Evolutionary conservation across 1,284 basidiomycete species (phyloP).

Genomic region (Ustilago sp.): DNA sequence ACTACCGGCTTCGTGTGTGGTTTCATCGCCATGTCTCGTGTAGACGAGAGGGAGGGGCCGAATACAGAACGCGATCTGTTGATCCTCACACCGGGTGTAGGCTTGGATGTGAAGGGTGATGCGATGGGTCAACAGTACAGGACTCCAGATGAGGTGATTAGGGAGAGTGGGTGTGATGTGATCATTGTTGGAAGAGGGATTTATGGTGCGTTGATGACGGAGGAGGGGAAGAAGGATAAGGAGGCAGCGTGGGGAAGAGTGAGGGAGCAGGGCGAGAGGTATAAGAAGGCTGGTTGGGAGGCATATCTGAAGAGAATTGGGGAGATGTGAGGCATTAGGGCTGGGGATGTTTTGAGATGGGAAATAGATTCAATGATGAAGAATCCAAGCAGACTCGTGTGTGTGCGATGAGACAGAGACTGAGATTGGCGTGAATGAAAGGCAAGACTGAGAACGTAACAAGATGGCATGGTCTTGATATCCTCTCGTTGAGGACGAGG

Average conservation of each 20-base stretch:
- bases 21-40: conserved; percentile 80
- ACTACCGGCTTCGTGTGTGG: conserved; percentile 62
- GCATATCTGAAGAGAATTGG: conserved; percentile 78
- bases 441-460: no score
- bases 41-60: conserved; percentile 73
- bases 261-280: conserved; percentile 81
- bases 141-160: conserved; percentile 86
- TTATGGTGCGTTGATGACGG: conserved; percentile 75
- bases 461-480: no score
- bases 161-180: conserved; percentile 89
- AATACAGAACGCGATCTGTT: conserved; percentile 78
- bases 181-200: conserved; percentile 98
- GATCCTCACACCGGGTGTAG: conserved; percentile 92
- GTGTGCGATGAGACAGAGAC: no score
- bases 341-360: no score
- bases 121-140: conserved; percentile 95
- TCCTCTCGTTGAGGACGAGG: no score
- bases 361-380: no score
- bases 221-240: conserved; percentile 71
- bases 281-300: conserved; percentile 87
- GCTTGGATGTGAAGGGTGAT: conserved; percentile 84
- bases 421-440: no score
- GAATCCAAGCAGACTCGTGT: no score
- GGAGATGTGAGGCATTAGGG: conserved; percentile 7
- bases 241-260: conserved; percentile 73